phyloP scores from a whole-genome alignment of 495 filamentous ascomycete species.

The Collariella sp. region DNA sequence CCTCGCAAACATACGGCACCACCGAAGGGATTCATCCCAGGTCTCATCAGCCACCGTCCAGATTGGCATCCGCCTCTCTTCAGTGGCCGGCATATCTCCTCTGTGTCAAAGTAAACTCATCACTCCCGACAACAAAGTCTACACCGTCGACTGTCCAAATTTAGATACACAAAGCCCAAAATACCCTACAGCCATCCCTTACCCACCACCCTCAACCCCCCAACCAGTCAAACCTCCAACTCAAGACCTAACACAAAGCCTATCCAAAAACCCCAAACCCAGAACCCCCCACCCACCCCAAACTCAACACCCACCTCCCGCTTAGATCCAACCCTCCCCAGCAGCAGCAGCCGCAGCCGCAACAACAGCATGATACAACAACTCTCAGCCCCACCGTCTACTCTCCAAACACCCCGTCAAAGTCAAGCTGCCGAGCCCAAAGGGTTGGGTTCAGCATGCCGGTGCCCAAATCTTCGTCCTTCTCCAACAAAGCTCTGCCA shows the following conservation, averaged over 20 bases:
- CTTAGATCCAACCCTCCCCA: slow-evolving; percentile 6
- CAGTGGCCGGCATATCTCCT: slow-evolving; percentile 35
- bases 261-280: slow-evolving; percentile 27
- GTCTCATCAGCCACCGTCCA: slow-evolving; percentile 41
- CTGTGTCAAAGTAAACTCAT: slow-evolving; percentile 15
- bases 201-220: slow-evolving; percentile 3
- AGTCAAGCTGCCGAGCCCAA: slow-evolving; percentile 36
- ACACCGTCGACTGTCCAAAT: slow-evolving; percentile 28
- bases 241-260: slow-evolving; percentile 16
- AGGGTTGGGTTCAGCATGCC: slow-evolving; percentile 34
- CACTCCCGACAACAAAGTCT: slow-evolving; percentile 20
- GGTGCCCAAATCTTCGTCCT: slow-evolving; percentile 8
- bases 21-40: slow-evolving; percentile 37
- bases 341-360: too few species aligned
- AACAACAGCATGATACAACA: too few species aligned
- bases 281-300: slow-evolving; percentile 31
- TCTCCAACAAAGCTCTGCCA: too few species aligned
- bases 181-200: slow-evolving; percentile 24
- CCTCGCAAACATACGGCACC: slow-evolving; percentile 27
- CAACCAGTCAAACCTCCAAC: not conserved
- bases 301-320: slow-evolving; percentile 1
- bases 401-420: slow-evolving; percentile 32
- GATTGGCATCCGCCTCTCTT: slow-evolving; percentile 42
- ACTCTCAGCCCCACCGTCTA: slow-evolving; percentile 38
- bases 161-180: slow-evolving; percentile 13